Percentiles rank a stretch among this genome's conserved stretches.
Conservation (phyloP, 1,284 basidiomycete genomes). For the Fistulinella cinereoalba region DNA sequence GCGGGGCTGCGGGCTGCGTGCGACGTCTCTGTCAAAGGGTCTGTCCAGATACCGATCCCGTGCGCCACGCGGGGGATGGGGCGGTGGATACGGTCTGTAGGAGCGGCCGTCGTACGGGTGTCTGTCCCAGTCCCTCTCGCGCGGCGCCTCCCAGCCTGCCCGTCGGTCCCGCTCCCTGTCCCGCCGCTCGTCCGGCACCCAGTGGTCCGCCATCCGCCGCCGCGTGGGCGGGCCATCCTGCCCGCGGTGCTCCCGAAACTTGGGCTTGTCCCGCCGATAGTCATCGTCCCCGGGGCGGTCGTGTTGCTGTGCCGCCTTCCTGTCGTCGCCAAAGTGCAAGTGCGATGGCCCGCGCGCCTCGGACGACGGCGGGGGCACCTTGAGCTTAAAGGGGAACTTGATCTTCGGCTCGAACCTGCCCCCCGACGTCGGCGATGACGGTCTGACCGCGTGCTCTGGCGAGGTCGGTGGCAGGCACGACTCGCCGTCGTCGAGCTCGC, state of each 20-base stretch:
- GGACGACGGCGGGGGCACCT: constrained; percentile 20
- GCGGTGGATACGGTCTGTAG: constrained; percentile 17
- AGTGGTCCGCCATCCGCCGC: constrained; percentile 30
- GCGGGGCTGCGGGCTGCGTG: constrained; percentile 30
- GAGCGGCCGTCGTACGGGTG: constrained; percentile 22
- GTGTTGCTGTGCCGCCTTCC: constrained; percentile 36
- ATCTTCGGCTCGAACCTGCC: constrained; percentile 45
- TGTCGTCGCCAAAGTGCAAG: constrained; percentile 23
- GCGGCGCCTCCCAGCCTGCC: constrained; percentile 27
- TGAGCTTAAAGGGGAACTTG: constrained; percentile 73
- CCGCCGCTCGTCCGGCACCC: constrained; percentile 29
- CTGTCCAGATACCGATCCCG: constrained; percentile 26
- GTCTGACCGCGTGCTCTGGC: constrained; percentile 4
- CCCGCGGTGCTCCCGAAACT: constrained; percentile 25
- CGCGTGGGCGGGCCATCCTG: constrained; percentile 13
- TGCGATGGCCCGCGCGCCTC: constrained; percentile 15
- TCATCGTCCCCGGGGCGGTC: constrained; percentile 46
- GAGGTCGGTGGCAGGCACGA: constrained; percentile 13
- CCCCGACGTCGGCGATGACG: constrained; percentile 22
- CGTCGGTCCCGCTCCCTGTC: constrained; percentile 27
- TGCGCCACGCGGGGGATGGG: constrained; percentile 14
- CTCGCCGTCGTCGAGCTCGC: constrained; percentile 59
- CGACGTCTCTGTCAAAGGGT: constrained; percentile 22
- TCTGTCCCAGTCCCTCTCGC: constrained; percentile 23
- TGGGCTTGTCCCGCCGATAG: constrained; percentile 35